These are phyloP conservation scores for Diplosphaera chodatii DNA, from an alignment of 139 green algal genomes.

Conservation along the genomic window DNA sequence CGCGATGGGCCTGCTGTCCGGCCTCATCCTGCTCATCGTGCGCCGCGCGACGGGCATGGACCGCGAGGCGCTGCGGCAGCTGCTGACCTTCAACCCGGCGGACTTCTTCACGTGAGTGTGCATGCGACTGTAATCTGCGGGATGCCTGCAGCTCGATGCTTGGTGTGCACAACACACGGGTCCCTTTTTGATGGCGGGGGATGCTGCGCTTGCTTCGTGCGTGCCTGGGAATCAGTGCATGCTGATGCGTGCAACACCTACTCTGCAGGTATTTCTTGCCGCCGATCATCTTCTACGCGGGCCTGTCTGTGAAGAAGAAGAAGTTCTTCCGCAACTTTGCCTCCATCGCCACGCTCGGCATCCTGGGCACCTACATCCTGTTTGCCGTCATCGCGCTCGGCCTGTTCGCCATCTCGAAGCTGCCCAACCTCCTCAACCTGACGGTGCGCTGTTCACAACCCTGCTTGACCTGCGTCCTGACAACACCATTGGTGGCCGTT, in stretches of 20 bases:
- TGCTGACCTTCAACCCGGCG: conserved; percentile 42
- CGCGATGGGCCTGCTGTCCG: conserved; percentile 32
- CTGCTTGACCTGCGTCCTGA: no score
- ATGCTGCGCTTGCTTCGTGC: no score
- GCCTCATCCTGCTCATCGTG: conserved; percentile 25
- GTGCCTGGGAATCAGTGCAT: no score
- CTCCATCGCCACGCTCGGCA: conserved; percentile 67
- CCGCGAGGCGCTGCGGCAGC: conserved; percentile 23
- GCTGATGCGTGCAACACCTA: no score
- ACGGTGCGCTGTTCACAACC: conserved; percentile 19
- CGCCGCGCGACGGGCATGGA: conserved; percentile 19
- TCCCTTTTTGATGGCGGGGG: no score
- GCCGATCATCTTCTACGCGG: conserved; percentile 80
- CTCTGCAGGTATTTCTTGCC: conserved; percentile 67
- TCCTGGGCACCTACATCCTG: conserved; percentile 62
- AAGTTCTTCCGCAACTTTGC: conserved; percentile 77
- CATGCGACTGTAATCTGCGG: background rate
- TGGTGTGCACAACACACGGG: no score
- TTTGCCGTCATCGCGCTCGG: conserved; percentile 52
- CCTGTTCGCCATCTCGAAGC: conserved; percentile 30
- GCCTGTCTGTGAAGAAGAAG: conserved; percentile 75
- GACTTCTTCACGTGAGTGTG: conserved; percentile 50
- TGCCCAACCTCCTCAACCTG: conserved; percentile 25
- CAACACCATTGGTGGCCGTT: no score
- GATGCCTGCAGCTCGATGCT: no score